These are phyloP conservation scores for Penicillium nordicum DNA, from an alignment of 2,329 filamentous ascomycete species.

Conservation along the genomic window DNA sequence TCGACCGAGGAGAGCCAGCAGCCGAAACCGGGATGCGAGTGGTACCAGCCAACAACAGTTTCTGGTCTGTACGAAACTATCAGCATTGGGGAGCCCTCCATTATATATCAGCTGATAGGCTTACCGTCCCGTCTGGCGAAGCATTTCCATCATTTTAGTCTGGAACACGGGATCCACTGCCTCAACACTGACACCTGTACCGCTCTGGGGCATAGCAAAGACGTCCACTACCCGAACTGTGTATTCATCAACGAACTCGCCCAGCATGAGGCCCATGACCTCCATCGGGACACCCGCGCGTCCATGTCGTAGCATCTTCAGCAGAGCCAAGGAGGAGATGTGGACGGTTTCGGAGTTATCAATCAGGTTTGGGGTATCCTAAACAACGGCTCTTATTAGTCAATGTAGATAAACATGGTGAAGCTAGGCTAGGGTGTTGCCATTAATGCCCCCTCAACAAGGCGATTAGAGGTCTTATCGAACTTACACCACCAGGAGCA, in stretches of 20 bases:
- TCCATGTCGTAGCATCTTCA: slow-evolving; percentile 98
- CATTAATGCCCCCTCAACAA: slow-evolving; percentile 6
- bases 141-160: slow-evolving; percentile 99
- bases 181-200: slow-evolving; percentile 96
- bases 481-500: slow-evolving; percentile 42
- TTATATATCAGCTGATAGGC: slow-evolving; percentile 22
- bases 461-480: slow-evolving; percentile 5
- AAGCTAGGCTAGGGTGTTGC: background rate
- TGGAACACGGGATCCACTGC: slow-evolving; percentile 98
- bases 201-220: slow-evolving; percentile 98
- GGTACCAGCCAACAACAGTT: slow-evolving; percentile 98
- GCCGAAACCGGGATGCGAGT: slow-evolving; percentile 97
- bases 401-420: background rate
- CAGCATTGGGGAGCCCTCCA: background rate
- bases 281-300: slow-evolving; percentile 98
- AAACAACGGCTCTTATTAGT: background rate
- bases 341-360: slow-evolving; percentile 99
- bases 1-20: slow-evolving; percentile 99
- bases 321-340: slow-evolving; percentile 91
- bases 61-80: slow-evolving; percentile 64
- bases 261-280: slow-evolving; percentile 98
- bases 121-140: slow-evolving; percentile 92
- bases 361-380: slow-evolving; percentile 90
- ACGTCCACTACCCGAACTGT: slow-evolving; percentile 98
- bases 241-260: slow-evolving; percentile 98